These are phyloP conservation scores for Globisporangium perplexum DNA, from an alignment of 352 stramenopile species.

Conservation along the genomic window DNA sequence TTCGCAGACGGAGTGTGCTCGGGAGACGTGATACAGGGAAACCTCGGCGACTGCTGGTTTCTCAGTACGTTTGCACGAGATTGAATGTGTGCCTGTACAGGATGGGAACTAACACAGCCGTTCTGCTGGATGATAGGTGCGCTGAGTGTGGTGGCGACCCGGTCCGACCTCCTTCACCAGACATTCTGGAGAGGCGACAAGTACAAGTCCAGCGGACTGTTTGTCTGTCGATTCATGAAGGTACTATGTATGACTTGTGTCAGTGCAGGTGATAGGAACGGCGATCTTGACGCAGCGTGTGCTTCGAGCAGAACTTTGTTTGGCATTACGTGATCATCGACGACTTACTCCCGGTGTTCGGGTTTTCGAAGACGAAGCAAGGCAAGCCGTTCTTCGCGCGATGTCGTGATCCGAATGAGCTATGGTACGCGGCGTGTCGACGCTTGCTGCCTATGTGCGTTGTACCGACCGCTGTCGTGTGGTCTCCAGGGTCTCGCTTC, in stretches of 20 bases:
- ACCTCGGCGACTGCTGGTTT: constrained; percentile 92
- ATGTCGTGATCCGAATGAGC: constrained; percentile 80
- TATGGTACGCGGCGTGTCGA: constrained; percentile 50
- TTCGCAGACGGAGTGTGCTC: constrained; percentile 76
- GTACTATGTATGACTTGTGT: constrained; percentile 15
- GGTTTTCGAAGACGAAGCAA: constrained; percentile 71
- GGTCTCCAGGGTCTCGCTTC: constrained; percentile 58
- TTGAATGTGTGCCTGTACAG: too few relatives aligned
- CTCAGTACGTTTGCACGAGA: constrained; percentile 43
- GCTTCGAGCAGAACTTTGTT: constrained; percentile 59
- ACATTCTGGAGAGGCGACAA: constrained; percentile 73
- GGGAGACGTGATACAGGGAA: constrained; percentile 86
- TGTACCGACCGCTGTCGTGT: not conserved
- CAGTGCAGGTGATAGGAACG: not conserved
- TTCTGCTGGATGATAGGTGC: constrained; percentile 35
- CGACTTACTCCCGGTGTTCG: constrained; percentile 82
- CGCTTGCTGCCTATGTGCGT: not conserved
- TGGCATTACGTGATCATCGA: constrained; percentile 93
- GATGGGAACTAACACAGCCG: not conserved
- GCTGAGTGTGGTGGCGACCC: constrained; percentile 82
- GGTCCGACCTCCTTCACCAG: constrained; percentile 72
- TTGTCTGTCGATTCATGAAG: constrained; percentile 92
- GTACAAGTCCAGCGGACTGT: constrained; percentile 73
- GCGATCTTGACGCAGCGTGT: not conserved
- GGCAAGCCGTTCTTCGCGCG: constrained; percentile 82